Conservation (phyloP, 2,329 filamentous ascomycete genomes). For the Sporothrix curviconia region DNA sequence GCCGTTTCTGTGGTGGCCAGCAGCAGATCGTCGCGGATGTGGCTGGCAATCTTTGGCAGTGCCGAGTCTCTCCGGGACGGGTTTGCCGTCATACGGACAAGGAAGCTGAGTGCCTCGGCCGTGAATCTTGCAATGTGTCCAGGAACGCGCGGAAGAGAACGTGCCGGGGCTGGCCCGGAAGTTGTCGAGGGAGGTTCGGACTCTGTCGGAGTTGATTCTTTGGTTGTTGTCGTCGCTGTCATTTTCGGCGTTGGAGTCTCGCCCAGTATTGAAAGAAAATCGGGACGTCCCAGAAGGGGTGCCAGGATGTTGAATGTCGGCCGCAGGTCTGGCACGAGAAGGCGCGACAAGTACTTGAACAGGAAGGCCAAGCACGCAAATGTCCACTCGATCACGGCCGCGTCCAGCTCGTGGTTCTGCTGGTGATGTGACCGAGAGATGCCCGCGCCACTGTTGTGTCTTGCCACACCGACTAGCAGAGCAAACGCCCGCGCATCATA, state of each 20-base stretch:
- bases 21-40: conserved; percentile 64
- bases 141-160: conserved; percentile 52
- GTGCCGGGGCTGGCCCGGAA: background rate
- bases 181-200: background rate
- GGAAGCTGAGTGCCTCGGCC: conserved; percentile 88
- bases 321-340: conserved; percentile 77
- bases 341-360: conserved; percentile 90
- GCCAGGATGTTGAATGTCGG: conserved; percentile 79
- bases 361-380: conserved; percentile 91
- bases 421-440: conserved; percentile 10
- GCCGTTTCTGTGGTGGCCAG: conserved; percentile 20
- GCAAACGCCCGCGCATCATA: conserved; percentile 72
- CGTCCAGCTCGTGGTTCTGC: conserved; percentile 61
- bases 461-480: conserved; percentile 68
- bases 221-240: background rate
- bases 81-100: conserved; percentile 80
- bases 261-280: background rate
- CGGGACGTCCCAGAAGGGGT: conserved; percentile 71
- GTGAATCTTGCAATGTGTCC: conserved; percentile 86
- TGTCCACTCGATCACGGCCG: conserved; percentile 94
- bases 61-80: conserved; percentile 64
- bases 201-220: background rate
- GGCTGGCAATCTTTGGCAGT: conserved; percentile 62
- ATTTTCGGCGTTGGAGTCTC: too few species aligned
- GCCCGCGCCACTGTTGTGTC: conserved; percentile 16